Evolutionary conservation across 768 basidiomycete species (phyloP).

Genomic region (Lyophyllum semitale): DNA sequence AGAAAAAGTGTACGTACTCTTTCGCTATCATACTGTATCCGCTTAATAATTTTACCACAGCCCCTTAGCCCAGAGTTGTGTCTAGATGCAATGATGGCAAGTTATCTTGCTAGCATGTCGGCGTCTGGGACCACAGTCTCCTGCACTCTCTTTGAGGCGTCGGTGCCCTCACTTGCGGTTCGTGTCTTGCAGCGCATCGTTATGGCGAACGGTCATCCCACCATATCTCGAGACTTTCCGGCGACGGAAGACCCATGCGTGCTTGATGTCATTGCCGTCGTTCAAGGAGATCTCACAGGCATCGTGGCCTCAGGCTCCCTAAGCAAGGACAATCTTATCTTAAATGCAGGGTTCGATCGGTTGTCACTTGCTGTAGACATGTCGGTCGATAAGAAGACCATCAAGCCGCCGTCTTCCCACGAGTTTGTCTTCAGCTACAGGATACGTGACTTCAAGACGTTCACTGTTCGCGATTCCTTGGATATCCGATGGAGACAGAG

Average conservation of each 20-base stretch:
- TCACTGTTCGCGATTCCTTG: slow-evolving; percentile 8
- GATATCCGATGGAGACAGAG: slow-evolving; percentile 19
- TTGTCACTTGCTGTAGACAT: slow-evolving; percentile 26
- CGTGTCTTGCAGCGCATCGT: slow-evolving; percentile 50
- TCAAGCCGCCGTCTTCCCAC: slow-evolving; percentile 21
- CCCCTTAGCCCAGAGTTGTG: slow-evolving; percentile 34
- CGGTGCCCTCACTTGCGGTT: slow-evolving; percentile 39
- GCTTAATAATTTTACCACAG: slow-evolving; percentile 20
- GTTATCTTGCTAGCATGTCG: slow-evolving; percentile 35
- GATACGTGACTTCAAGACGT: slow-evolving; percentile 12
- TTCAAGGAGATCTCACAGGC: slow-evolving; percentile 22
- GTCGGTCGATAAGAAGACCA: slow-evolving; percentile 33
- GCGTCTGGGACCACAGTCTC: slow-evolving; percentile 16
- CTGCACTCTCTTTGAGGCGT: slow-evolving; percentile 41
- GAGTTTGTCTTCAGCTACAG: slow-evolving; percentile 28
- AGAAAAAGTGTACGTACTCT: slow-evolving; percentile 41
- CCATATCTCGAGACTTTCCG: slow-evolving; percentile 22
- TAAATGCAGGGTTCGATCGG: slow-evolving; percentile 23
- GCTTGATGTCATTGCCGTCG: slow-evolving; percentile 32
- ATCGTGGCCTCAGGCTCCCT: slow-evolving; percentile 24
- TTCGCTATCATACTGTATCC: background rate
- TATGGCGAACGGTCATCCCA: slow-evolving; percentile 32
- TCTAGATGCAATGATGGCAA: slow-evolving; percentile 45
- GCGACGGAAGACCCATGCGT: slow-evolving; percentile 22
- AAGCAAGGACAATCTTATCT: slow-evolving; percentile 12